Base-by-base conservation (phyloP, 2,329 filamentous ascomycete species). In the Claviceps humidiphila region DNA sequence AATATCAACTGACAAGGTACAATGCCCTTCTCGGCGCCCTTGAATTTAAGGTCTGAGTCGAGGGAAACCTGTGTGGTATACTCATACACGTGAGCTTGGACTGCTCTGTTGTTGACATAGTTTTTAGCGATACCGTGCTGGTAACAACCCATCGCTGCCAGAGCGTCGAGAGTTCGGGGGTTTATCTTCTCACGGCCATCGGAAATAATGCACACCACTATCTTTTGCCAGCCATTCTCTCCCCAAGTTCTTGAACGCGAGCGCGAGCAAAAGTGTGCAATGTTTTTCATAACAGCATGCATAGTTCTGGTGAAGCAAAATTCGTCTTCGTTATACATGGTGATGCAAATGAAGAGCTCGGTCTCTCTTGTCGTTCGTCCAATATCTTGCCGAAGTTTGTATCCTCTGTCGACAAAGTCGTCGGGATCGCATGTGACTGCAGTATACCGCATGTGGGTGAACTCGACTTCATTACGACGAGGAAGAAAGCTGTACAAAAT, bases 291-390 rank as follows among this genome's bases (percentile, higher is more conserved):
- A 53, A 98, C 88, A 52, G 91, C 93, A 66, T 97, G 89, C 91
- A 98, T 97, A 1, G 93, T 98, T 47, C 93, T 82, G 6, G 93
- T 96, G 61, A 98, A 98, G 64, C 89, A 82, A 61, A 95, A 88
- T 65, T 97, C 93, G 68, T 96, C 87, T 70, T 98, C 93, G 68
- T 98, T 98, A 74, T 96, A 97, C 93, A 97, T 97, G 60, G 93
- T 98, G 56, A 98, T 76, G 65, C 90, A 95, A 61, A 98, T 95
- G 66, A 97, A 93, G 7, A 98, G 73, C 68, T 98, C 93, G 0
- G 91, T 97, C 68, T 97, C 90, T 56, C 93, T 82, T 30, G 83
- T 74, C 1, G 87, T 95, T 53, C 74, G 78, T 46, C 89, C 89
- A 55, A 96, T 89, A 63, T 87, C 88, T 68, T 97, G 93, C 51